phyloP scores from a whole-genome alignment of 768 basidiomycete genomes.

The Macrolepiota fuliginosa region DNA sequence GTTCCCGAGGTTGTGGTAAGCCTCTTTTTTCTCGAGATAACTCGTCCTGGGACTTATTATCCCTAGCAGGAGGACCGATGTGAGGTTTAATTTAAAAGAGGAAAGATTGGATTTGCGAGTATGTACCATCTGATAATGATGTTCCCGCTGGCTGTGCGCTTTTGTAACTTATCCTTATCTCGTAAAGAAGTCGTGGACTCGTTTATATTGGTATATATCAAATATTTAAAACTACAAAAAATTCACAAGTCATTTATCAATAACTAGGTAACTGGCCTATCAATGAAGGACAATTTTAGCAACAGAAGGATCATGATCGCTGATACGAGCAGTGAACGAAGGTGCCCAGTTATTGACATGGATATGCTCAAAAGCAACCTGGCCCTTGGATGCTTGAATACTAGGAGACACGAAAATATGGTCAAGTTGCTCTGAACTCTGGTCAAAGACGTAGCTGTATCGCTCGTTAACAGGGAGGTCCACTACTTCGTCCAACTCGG shows the following conservation, averaged over 20 bases:
- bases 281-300: slow-evolving; percentile 48
- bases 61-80: background rate
- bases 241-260: background rate
- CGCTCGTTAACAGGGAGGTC: slow-evolving; percentile 46
- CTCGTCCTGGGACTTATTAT: background rate
- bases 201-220: background rate
- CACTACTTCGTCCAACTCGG: slow-evolving; percentile 52
- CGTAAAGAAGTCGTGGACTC: background rate
- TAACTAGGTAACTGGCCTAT: slow-evolving; percentile 6
- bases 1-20: background rate
- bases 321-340: slow-evolving; percentile 37
- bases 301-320: slow-evolving; percentile 64
- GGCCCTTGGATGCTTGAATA: slow-evolving; percentile 37
- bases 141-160: background rate
- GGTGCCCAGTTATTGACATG: slow-evolving; percentile 61
- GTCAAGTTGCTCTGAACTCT: slow-evolving; percentile 58
- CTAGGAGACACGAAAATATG: slow-evolving; percentile 52
- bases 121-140: too few species aligned
- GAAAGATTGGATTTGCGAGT: background rate
- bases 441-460: slow-evolving; percentile 62
- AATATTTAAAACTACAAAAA: background rate
- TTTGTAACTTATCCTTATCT: background rate
- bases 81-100: background rate
- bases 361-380: slow-evolving; percentile 50
- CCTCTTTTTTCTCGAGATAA: background rate